A percentile compares a stretch with the other conserved stretches of the same genome.
phyloP scores from a whole-genome alignment of 768 basidiomycete species.

The Melanogaster broomeanus region DNA sequence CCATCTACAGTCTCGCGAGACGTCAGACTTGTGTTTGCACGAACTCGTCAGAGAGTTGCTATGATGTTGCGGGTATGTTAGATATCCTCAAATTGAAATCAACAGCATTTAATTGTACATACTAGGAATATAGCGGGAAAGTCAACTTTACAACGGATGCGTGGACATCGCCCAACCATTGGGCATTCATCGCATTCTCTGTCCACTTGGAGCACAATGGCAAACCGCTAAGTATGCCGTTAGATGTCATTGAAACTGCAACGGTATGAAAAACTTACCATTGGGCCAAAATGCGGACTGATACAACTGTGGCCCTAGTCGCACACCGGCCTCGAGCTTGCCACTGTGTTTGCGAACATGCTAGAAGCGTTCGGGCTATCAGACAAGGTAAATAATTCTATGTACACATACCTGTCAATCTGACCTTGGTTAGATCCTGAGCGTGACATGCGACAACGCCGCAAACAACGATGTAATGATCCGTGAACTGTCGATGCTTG shows the following conservation, averaged over 20 bases:
- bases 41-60: constrained; percentile 18
- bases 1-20: constrained; percentile 34
- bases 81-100: too few species aligned
- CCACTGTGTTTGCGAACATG: constrained; percentile 32
- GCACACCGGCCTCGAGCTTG: constrained; percentile 37
- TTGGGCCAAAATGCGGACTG: too few species aligned
- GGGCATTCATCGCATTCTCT: constrained; percentile 31
- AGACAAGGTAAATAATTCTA: constrained; percentile 30
- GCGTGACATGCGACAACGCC: too few species aligned
- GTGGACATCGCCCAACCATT: constrained; percentile 40
- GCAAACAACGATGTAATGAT: too few species aligned
- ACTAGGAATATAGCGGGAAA: constrained; percentile 28
- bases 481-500: constrained; percentile 15
- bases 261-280: not conserved
- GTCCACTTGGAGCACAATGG: constrained; percentile 36
- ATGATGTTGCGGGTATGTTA: constrained; percentile 26
- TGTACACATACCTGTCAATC: constrained; percentile 20
- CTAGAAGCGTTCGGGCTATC: constrained; percentile 37
- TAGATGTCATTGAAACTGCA: constrained; percentile 42
- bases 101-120: not conserved
- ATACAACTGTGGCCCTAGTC: constrained; percentile 13
- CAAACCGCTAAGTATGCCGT: constrained; percentile 22
- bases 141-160: constrained; percentile 37
- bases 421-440: constrained; percentile 29
- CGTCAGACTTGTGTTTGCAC: constrained; percentile 27